Base-by-base conservation (phyloP, 345 rosid species). In the Eucalyptus curtisii region DNA sequence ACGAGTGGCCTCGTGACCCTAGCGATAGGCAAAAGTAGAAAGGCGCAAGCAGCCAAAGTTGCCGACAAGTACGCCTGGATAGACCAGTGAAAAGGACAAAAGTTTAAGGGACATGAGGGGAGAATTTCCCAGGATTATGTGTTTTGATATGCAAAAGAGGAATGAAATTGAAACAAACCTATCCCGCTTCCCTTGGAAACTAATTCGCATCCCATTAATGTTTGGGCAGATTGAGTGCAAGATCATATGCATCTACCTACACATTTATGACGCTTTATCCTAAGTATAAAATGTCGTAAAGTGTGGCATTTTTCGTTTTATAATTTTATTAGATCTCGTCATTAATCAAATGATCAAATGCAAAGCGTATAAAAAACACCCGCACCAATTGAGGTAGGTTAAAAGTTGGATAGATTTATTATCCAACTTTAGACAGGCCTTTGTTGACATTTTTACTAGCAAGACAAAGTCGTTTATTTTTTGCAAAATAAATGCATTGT, bases 391-490 rank as follows among this genome's bases (percentile, higher is more conserved):
- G 17, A 1, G 7, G 81, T 0, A 37, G 13, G 14, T 37, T 16
- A 68, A 71, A 5, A 33, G 81, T 37, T 37, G 13, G 45, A 71
- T 33, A 19, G 81, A 19, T 20, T 25, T 5, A 71, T 71, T 71
- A 71, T 19, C 13, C 10, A 10, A 71, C 45, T 19, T 71, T 37
- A 22, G 13, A 71, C 1, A 37, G 27, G 81, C 6, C 27, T 64
- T 64, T 30, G 13, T 30, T 64, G 37, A 64, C 71, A 64, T 64
- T n/a, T n/a, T 64, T 9, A 64, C 71, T 61, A 5, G 17, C 71
- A 1, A 27, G 8, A 10, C 71, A 4, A 47, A 48, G 14, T 48
- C 1, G 0, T 48, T 48, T 48, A 12, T 48, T 48, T 0, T 48
- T 48, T 48, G 2, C 4, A 48, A 48, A 48, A 48, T 48, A 48